Conservation (phyloP, 768 basidiomycete genomes). For the Leccinum olivaceopallidum region DNA sequence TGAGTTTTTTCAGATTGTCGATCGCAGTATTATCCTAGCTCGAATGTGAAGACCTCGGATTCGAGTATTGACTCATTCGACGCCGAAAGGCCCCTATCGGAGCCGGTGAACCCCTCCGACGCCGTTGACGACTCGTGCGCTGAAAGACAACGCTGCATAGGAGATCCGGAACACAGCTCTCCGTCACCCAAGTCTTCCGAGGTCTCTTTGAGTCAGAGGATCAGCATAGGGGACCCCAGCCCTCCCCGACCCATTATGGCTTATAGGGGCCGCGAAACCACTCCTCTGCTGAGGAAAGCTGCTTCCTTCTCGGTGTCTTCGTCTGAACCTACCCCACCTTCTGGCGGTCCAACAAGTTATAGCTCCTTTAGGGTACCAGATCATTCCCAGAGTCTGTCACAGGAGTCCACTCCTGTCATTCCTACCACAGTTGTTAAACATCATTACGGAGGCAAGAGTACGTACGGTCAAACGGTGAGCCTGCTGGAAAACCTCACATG, state of each 20-base stretch:
- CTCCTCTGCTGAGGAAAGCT: conserved; percentile 43
- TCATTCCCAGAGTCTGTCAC: conserved; percentile 1
- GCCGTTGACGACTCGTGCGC: neutral
- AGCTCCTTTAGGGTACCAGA: neutral
- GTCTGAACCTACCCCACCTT: neutral
- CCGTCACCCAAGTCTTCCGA: conserved; percentile 15
- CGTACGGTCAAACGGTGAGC: conserved; percentile 71
- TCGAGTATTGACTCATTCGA: conserved; percentile 40
- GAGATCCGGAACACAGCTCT: neutral
- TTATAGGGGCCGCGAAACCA: conserved; percentile 22
- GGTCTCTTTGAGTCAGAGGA: conserved; percentile 22
- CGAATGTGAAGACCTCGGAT: conserved; percentile 53
- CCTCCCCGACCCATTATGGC: neutral
- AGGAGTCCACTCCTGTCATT: conserved; percentile 1
- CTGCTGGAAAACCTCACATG: neutral
- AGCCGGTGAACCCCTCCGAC: conserved; percentile 1
- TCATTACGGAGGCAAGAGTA: conserved; percentile 56
- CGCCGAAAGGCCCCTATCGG: conserved; percentile 23
- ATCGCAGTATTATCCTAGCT: conserved; percentile 65
- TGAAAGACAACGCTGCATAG: conserved; percentile 12
- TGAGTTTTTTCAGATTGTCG: conserved; percentile 53
- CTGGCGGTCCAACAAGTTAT: neutral
- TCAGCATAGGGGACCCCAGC: conserved; percentile 10
- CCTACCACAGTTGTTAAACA: conserved; percentile 13
- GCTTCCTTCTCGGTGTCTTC: conserved; percentile 35